Base-by-base conservation (phyloP, 2,329 filamentous ascomycete genomes). In the Ceratocystis colombiana region DNA sequence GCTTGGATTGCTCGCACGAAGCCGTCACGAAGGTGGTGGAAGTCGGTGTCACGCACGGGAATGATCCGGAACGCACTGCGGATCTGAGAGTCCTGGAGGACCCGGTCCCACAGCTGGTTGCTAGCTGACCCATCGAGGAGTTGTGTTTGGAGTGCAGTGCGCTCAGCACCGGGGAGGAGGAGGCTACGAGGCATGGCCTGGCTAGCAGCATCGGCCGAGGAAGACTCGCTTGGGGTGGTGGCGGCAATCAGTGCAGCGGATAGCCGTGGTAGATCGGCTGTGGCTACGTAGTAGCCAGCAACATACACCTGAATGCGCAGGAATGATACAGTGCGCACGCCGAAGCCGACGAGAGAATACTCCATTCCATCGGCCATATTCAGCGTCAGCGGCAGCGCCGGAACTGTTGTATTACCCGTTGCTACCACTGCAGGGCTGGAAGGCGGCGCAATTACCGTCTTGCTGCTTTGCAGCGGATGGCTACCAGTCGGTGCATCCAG, bases 31-130 rank as follows among this genome's bases (percentile, higher is more conserved):
- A 99, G 76, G 75, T 99, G 94, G 70, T 87, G 85, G 76, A 96
- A 97, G 75, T 97, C 92, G 20, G 94, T 99, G 75, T 95, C 91
- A 46, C 90, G 82, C n/a, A 90, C 91, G 0, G 94, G 94, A 2
- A 93, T 86, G 69, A 99, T 88, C 59, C 93, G 84, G 77, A 96
- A 86, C 0, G 87, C 83, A 30, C 86, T 93, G 65, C 90, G 80
- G n/a, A 93, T 84, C 0, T 84, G 82, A 2, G 84, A 80, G 0
- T 86, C 79, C 67, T 79, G 79, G 30, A 97, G 77, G 2, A 96
- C 79, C 15, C 81, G 77, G 55, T 85, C 81, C 91, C 92, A 96
- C 44, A 89, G 82, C 70, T 84, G 79, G 70, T 89, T 87, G 69
- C 89, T 86, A 70, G 83, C 79, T 37, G 79, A 78, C 0, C 87